Evolutionary conservation across 805 yeast species (phyloP).

Genomic region (Saturnispora kantuleensis): DNA sequence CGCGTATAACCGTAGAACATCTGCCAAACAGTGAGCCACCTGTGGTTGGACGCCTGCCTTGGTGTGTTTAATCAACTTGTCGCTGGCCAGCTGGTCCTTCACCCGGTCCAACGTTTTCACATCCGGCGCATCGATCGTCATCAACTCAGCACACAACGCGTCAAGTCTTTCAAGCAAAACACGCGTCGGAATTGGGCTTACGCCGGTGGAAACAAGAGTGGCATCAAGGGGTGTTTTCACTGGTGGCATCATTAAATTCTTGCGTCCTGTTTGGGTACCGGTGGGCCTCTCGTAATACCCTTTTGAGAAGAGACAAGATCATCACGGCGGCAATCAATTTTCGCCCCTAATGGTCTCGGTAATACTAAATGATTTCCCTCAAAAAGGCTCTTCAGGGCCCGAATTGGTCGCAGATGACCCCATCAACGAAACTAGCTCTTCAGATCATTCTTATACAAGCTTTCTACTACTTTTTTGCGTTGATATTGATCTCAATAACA

Average conservation of each 20-base stretch:
- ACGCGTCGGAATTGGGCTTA: slow-evolving; percentile 48
- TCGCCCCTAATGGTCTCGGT: too few relatives aligned
- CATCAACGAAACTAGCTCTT: slow-evolving; percentile 8
- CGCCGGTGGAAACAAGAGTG: slow-evolving; percentile 43
- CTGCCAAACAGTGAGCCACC: slow-evolving; percentile 65
- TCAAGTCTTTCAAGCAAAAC: slow-evolving; percentile 51
- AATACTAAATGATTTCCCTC: too few relatives aligned
- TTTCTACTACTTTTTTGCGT: slow-evolving; percentile 69
- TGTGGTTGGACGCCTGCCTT: slow-evolving; percentile 63
- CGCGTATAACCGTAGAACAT: slow-evolving; percentile 67
- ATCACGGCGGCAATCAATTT: too few relatives aligned
- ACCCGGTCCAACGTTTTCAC: slow-evolving; percentile 34
- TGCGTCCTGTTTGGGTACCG: neutral
- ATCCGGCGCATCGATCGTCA: slow-evolving; percentile 55
- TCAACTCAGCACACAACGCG: slow-evolving; percentile 51
- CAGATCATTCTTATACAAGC: slow-evolving; percentile 75
- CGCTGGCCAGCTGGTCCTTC: slow-evolving; percentile 43
- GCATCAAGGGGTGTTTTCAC: slow-evolving; percentile 11
- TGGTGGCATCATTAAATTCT: neutral
- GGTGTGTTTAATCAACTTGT: slow-evolving; percentile 48
- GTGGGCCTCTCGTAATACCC: neutral
- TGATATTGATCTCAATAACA: slow-evolving; percentile 52
- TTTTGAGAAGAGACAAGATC: too few relatives aligned
- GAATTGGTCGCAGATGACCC: neutral
- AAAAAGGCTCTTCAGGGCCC: too few relatives aligned